Conservation (phyloP, 1,284 basidiomycete species). For the Pterulicium gracile region DNA sequence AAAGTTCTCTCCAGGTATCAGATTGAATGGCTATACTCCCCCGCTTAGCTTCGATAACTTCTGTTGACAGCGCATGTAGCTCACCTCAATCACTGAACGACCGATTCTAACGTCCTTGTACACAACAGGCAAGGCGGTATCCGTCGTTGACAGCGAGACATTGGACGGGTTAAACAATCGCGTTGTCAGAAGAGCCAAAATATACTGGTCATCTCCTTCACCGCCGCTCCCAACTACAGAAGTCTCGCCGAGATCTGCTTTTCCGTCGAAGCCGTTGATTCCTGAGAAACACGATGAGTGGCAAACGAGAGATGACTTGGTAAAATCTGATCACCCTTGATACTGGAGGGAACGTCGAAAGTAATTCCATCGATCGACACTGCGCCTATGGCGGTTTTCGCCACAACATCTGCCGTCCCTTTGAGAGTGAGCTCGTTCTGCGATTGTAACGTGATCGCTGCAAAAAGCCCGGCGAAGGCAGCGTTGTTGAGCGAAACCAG, state of each 20-base stretch:
- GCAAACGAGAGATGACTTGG: background rate
- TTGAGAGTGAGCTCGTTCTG: conserved; percentile 37
- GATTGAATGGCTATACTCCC: conserved; percentile 41
- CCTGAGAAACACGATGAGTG: conserved; percentile 19
- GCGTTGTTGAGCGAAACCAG: conserved; percentile 42
- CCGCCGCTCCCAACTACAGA: conserved; percentile 53
- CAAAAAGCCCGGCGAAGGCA: conserved; percentile 50
- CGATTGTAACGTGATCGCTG: conserved; percentile 42
- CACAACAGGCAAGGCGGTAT: conserved; percentile 48
- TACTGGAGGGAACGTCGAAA: conserved; percentile 44
- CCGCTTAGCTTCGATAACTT: no score
- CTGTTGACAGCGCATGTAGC: no score
- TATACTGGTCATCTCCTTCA: conserved; percentile 40
- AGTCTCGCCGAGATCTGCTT: conserved; percentile 39
- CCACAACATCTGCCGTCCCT: conserved; percentile 53
- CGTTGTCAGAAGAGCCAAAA: conserved; percentile 42
- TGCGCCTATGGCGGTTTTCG: conserved; percentile 55
- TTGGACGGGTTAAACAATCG: conserved; percentile 58
- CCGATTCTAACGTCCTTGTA: conserved; percentile 48
- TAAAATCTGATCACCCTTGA: conserved; percentile 31
- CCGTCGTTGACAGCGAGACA: conserved; percentile 50
- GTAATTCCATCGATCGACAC: conserved; percentile 57
- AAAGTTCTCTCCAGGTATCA: conserved; percentile 49
- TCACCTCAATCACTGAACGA: conserved; percentile 44
- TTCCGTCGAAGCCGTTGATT: conserved; percentile 43